phyloP scores from a whole-genome alignment of 2,329 filamentous ascomycete species.

The Pseudogymnoascus verrucosus region DNA sequence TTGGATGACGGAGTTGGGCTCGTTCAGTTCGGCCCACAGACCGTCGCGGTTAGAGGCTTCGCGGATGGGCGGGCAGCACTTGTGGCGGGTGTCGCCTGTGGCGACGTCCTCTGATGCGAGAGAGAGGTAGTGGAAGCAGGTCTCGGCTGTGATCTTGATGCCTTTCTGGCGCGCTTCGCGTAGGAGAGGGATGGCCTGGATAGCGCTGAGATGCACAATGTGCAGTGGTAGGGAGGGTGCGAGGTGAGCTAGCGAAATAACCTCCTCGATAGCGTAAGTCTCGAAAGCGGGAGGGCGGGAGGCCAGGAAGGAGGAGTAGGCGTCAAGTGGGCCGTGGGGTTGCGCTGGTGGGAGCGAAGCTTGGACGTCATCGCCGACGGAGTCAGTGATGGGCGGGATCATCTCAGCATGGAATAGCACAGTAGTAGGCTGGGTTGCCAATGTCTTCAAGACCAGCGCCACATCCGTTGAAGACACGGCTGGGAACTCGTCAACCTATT shows the following conservation, averaged over 20 bases:
- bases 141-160: slow-evolving; percentile 67
- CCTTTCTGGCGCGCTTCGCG: slow-evolving; percentile 53
- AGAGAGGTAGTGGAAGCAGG: slow-evolving; percentile 67
- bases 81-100: slow-evolving; percentile 63
- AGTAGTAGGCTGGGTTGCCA: slow-evolving; percentile 76
- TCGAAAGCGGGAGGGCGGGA: slow-evolving; percentile 87
- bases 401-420: slow-evolving; percentile 99
- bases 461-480: slow-evolving; percentile 78
- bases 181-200: slow-evolving; percentile 60
- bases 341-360: slow-evolving; percentile 59
- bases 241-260: slow-evolving; percentile 69
- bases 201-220: slow-evolving; percentile 68
- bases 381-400: slow-evolving; percentile 78
- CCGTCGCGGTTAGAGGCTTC: slow-evolving; percentile 49
- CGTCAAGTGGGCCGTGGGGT: slow-evolving; percentile 62
- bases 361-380: slow-evolving; percentile 70
- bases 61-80: slow-evolving; percentile 67
- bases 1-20: slow-evolving; percentile 68
- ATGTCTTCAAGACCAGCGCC: slow-evolving; percentile 66
- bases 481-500: slow-evolving; percentile 87
- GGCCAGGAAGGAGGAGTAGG: slow-evolving; percentile 85
- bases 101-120: slow-evolving; percentile 58
- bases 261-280: slow-evolving; percentile 81
- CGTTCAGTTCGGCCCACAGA: slow-evolving; percentile 73
- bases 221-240: slow-evolving; percentile 81